Evolutionary conservation across 2,329 filamentous ascomycete species (phyloP), one percentile per base, ranked within the genome.

Genomic region (Alternaria atra): DNA sequence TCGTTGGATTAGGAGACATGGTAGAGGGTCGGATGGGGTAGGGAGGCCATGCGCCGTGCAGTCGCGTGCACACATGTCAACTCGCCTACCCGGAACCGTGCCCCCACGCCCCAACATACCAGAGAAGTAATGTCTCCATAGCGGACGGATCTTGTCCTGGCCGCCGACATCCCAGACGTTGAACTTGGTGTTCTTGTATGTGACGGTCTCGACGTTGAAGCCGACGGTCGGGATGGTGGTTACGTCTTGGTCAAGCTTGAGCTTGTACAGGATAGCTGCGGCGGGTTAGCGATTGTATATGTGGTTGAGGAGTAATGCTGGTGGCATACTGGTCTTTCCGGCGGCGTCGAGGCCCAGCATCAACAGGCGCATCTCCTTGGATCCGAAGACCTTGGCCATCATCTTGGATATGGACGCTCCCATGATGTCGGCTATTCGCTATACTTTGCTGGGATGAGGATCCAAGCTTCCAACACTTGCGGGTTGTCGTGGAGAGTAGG

Each of bases 131-230:
- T 98, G 95, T 86, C 95, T 93, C 95, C 95, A 99, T 79, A 99
- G 87, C 80, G 95, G 95, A 82, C 95, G 90, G 81, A 99, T 99
- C 92, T 98, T 98, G 90, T 99, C 95, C 87, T 99, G 95, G 83
- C 95, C 95, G 87, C 95, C 95, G 79, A 99, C 95, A 86, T 98
- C 95, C 95, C 95, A 99, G 81, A 99, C 95, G 82, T 94, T 98
- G 88, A 99, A 99, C 82, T 97, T 93, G 78, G 97, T 97, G 89
- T 99, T 99, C 89, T 97, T 97, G 88, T 98, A 98, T 82, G 97
- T 94, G 82, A 99, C 95, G 58, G 95, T 98, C 89, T 99, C 95
- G 82, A 99, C 95, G 86, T 99, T 99, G 90, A 99, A 99, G 78
- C 95, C 95, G 79, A 98, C 97, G 79, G 95, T 99, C 73, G 95